A percentile compares a stretch with the other conserved stretches of the same genome.
Evolutionary conservation across 139 green algal species (phyloP).

Genomic region (Tetraselmis striata): DNA sequence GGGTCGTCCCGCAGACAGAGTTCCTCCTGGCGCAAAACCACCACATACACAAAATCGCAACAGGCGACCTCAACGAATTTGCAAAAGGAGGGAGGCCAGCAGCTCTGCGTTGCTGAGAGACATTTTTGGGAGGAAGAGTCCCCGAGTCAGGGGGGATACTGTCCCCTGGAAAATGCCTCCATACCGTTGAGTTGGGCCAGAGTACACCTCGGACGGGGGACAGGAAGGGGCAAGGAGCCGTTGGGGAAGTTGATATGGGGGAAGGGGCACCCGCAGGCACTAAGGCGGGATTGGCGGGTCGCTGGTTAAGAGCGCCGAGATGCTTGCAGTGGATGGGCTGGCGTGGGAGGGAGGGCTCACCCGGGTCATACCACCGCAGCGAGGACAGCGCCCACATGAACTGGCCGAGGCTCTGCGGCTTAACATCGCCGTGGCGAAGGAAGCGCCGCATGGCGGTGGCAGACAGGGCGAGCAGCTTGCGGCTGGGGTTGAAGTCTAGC

Average conservation of each 20-base stretch:
- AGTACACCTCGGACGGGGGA: background rate
- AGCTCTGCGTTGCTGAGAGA: too few species aligned
- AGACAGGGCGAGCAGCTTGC: background rate
- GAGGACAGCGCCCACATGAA: background rate
- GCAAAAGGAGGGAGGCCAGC: too few species aligned
- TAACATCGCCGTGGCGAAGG: background rate
- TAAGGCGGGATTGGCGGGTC: too few species aligned
- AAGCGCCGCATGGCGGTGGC: background rate
- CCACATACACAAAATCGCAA: too few species aligned
- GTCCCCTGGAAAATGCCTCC: background rate
- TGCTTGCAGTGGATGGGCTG: background rate
- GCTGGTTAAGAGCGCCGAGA: too few species aligned
- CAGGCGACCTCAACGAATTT: too few species aligned
- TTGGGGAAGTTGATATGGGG: too few species aligned
- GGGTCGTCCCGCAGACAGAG: too few species aligned
- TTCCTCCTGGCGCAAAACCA: too few species aligned
- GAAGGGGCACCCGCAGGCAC: too few species aligned
- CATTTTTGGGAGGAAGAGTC: too few species aligned
- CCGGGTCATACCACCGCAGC: background rate
- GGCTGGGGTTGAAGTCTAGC: background rate
- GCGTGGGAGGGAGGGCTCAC: background rate
- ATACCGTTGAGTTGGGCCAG: background rate
- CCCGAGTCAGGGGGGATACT: background rate
- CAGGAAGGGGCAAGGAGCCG: background rate
- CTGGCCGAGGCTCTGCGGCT: background rate